Base-by-base conservation (phyloP, 192 early-diverging fungal species). In the Podila horticola region DNA sequence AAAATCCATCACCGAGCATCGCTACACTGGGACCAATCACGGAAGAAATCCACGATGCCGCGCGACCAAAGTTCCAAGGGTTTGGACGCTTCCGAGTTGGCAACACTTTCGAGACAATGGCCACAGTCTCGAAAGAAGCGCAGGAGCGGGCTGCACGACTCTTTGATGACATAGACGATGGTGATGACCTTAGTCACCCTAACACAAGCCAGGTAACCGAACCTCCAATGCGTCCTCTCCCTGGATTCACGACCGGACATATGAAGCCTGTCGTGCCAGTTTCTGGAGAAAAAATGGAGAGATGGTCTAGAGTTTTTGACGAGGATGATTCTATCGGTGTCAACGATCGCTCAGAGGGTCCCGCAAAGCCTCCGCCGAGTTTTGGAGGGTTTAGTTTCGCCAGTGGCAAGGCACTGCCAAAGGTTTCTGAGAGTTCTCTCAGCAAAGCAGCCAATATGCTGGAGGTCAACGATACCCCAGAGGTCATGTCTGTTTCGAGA, bases 101-200 rank as follows among this genome's bases (percentile, higher is more conserved):
- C 20, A 55, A 55, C 2, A 62, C 62, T 0, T 64, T 48, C 5
- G 64, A 66, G 52, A 20, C 61, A 0, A 31, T 65, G 31, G 48
- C 20, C 11, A 55, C 67, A 11, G 64, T 70, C 17, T 76, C 74
- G 4, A 64, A 58, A 9, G 63, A 61, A 19, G 57, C 67, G 12
- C 62, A 49, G 57, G 48, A 64, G 15, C 68, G 63, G 8, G 63
- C 67, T 11, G 55, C 48, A 24, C 60, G 51, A 5, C 29, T 76
- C 20, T 70, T 76, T 49, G 31, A 65, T 34, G 63, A 69, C 34
- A 55, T 60, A 6, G 55, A 64, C 34, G 52, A 15, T 7, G 19
- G 10, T 29, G 51, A 24, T 20, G 31, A 28, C 49, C 3, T 15
- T 24, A 24, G 52, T 5, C 22, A 55, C 24, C 17, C 1, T 13